Evolutionary conservation across 1,139 yeast genomes (phyloP).

Genomic region (Scheffersomyces insectosa): DNA sequence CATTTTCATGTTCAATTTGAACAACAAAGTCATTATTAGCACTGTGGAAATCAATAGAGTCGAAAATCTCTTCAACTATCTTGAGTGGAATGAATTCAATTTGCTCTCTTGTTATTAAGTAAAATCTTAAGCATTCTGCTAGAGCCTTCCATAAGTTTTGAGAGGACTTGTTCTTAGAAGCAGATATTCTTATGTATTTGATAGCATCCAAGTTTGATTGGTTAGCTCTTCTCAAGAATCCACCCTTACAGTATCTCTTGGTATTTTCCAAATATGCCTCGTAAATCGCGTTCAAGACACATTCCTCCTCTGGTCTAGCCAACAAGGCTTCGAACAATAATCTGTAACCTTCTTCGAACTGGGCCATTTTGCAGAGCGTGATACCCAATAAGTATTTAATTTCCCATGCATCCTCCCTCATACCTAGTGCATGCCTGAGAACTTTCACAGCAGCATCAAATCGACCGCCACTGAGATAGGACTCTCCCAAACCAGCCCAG

Average conservation of each 20-base stretch:
- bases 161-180: slow-evolving; percentile 34
- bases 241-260: slow-evolving; percentile 51
- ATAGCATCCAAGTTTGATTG: slow-evolving; percentile 48
- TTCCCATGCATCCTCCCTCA: slow-evolving; percentile 51
- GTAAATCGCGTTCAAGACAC: slow-evolving; percentile 57
- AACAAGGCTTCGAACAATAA: slow-evolving; percentile 40
- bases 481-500: slow-evolving; percentile 95
- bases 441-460: slow-evolving; percentile 86
- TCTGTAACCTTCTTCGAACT: slow-evolving; percentile 36
- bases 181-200: slow-evolving; percentile 45
- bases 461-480: slow-evolving; percentile 82
- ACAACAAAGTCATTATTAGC: not conserved
- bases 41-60: slow-evolving; percentile 12
- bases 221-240: slow-evolving; percentile 63
- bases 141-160: slow-evolving; percentile 57
- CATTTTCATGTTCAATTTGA: not conserved
- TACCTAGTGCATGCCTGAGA: slow-evolving; percentile 59
- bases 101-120: slow-evolving; percentile 44
- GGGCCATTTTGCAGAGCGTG: slow-evolving; percentile 49
- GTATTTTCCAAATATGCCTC: slow-evolving; percentile 61
- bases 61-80: slow-evolving; percentile 34
- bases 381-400: slow-evolving; percentile 68
- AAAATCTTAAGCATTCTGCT: slow-evolving; percentile 51
- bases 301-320: slow-evolving; percentile 50
- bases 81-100: slow-evolving; percentile 46